These are phyloP conservation scores for Nidularia sp. DNA, from an alignment of 768 basidiomycete species.

Conservation along the genomic window DNA sequence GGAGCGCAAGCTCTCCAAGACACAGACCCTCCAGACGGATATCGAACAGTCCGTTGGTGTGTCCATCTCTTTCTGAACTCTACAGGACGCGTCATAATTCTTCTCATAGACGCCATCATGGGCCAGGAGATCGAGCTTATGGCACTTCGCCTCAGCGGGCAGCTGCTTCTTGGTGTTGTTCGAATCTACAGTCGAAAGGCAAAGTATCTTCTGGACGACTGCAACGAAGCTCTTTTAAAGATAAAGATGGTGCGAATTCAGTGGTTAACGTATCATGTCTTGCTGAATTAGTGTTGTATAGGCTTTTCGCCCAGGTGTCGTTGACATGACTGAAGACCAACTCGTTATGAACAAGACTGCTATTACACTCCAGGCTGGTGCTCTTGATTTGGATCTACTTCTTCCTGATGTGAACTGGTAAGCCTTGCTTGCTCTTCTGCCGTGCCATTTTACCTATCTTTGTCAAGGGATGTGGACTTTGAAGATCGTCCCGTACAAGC, in stretches of 20 bases:
- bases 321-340: conserved; percentile 96
- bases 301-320: conserved; percentile 93
- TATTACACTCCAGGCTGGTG: conserved; percentile 79
- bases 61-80: conserved; percentile 17
- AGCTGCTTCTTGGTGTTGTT: conserved; percentile 92
- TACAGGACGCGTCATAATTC: background rate
- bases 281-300: conserved; percentile 19
- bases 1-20: conserved; percentile 96
- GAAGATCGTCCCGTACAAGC: conserved; percentile 62
- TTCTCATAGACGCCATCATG: conserved; percentile 76
- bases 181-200: conserved; percentile 97
- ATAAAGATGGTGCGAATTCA: conserved; percentile 81
- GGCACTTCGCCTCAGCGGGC: conserved; percentile 95
- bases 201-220: conserved; percentile 96
- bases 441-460: conserved; percentile 7
- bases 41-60: conserved; percentile 90
- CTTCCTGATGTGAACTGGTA: conserved; percentile 82
- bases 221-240: conserved; percentile 92
- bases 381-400: conserved; percentile 76
- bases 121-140: conserved; percentile 89
- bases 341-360: conserved; percentile 81
- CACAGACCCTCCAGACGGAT: conserved; percentile 90
- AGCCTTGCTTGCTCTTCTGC: conserved; percentile 7
- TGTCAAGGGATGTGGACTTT: conserved; percentile 72
- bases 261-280: background rate